Conservation (phyloP, 805 yeast genomes). For the Blastobotrys terrestris region DNA sequence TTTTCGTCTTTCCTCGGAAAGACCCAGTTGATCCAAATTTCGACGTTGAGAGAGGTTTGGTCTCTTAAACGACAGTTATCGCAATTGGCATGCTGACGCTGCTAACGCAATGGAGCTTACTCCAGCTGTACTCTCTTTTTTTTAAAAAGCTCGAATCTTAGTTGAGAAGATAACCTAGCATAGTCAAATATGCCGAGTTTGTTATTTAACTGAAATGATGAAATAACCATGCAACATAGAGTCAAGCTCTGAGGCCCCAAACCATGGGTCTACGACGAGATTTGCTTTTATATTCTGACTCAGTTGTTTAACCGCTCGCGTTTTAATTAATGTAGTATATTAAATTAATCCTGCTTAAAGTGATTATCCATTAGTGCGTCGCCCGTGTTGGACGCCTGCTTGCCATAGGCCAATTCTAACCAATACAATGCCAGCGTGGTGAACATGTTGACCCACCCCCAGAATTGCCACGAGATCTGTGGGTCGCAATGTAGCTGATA, state of each 20-base stretch:
- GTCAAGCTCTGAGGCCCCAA: constrained; percentile 29
- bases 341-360: constrained; percentile 13
- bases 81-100: constrained; percentile 18
- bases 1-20: not conserved
- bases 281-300: constrained; percentile 7
- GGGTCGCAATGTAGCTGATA: constrained; percentile 18
- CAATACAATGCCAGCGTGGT: constrained; percentile 74
- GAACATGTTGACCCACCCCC: constrained; percentile 95
- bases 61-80: constrained; percentile 26
- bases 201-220: constrained; percentile 20
- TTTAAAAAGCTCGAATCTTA: constrained; percentile 3
- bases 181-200: constrained; percentile 27
- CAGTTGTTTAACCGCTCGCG: not conserved
- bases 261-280: constrained; percentile 5
- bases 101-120: constrained; percentile 31
- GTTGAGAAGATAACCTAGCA: constrained; percentile 6
- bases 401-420: constrained; percentile 47
- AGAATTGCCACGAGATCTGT: constrained; percentile 74
- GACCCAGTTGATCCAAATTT: not conserved
- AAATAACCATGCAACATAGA: constrained; percentile 22
- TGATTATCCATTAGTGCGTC: constrained; percentile 15
- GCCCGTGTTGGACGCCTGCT: constrained; percentile 1
- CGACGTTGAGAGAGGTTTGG: constrained; percentile 18
- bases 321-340: not conserved
- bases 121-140: constrained; percentile 17